These are phyloP conservation scores for Pseudocercospora macadamiae DNA, from an alignment of 2,329 filamentous ascomycete genomes.

Conservation along the genomic window DNA sequence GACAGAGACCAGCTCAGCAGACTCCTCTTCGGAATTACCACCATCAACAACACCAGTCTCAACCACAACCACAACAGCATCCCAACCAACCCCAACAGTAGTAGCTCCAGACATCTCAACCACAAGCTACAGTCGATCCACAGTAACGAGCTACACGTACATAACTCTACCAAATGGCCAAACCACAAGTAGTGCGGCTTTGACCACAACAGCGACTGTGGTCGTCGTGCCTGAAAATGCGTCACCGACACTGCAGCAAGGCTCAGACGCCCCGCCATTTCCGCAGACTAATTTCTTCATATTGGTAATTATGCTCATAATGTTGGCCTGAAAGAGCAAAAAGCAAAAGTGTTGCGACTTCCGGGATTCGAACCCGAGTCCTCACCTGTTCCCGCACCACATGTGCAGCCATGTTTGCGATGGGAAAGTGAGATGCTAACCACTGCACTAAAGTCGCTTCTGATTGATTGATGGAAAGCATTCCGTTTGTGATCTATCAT, in stretches of 20 bases:
- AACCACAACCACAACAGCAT: not conserved
- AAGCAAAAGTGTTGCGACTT: not conserved
- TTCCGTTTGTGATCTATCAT: not conserved
- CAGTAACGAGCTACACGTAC: not conserved
- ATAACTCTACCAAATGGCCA: not conserved
- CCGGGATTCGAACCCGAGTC: conserved; percentile 4
- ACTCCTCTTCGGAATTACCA: not conserved
- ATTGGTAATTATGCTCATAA: not conserved
- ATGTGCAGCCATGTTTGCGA: conserved; percentile 4
- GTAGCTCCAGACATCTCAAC: not conserved
- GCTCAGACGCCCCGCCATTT: not conserved
- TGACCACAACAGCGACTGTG: not conserved
- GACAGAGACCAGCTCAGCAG: too few species aligned
- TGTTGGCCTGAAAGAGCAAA: not conserved
- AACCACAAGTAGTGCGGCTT: not conserved
- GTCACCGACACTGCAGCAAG: not conserved
- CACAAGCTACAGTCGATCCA: not conserved
- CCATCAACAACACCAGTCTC: not conserved
- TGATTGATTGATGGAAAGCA: not conserved
- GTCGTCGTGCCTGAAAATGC: not conserved
- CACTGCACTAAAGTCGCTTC: not conserved
- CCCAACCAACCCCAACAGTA: too few species aligned
- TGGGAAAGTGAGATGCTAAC: conserved; percentile 1
- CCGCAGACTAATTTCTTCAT: too few species aligned
- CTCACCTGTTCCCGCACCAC: not conserved